Conservation (phyloP, 2,329 filamentous ascomycete genomes). For the Colletotrichum euphorbiae region DNA sequence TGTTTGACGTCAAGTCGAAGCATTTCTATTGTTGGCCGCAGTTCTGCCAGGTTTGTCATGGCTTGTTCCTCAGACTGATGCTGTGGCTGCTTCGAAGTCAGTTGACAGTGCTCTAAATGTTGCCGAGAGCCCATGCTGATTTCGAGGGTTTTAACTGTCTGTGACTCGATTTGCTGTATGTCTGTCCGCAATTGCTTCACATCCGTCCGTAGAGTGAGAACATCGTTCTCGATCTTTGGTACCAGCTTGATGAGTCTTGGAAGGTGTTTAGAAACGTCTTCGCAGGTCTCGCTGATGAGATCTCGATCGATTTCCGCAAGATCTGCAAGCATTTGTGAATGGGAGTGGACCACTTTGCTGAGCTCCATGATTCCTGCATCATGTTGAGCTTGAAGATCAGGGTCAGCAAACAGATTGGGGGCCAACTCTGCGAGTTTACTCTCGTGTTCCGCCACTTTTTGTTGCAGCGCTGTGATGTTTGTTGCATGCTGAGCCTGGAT, state of each 20-base stretch:
- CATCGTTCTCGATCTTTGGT: constrained; percentile 5
- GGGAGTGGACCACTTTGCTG: too few species aligned
- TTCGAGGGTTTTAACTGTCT: background rate
- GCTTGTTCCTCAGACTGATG: background rate
- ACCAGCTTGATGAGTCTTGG: constrained; percentile 17
- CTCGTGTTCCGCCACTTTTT: too few species aligned
- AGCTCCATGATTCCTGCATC: background rate
- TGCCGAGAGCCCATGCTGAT: background rate
- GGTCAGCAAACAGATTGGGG: too few species aligned
- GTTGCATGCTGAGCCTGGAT: background rate
- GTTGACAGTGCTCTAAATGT: background rate
- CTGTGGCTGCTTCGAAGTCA: background rate
- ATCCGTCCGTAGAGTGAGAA: constrained; percentile 2
- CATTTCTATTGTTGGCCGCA: background rate
- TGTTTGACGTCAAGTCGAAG: background rate
- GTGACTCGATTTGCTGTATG: background rate
- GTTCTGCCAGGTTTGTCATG: background rate
- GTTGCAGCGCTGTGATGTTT: constrained; percentile 4
- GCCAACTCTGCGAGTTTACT: too few species aligned
- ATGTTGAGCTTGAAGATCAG: background rate
- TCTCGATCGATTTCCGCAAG: constrained; percentile 33
- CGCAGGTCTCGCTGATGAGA: constrained; percentile 24
- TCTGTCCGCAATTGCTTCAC: background rate
- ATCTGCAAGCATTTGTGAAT: background rate
- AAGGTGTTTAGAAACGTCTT: constrained; percentile 11